Evolutionary conservation across 2,329 filamentous ascomycete genomes (phyloP).

Genomic region (Fusarium metavorans): DNA sequence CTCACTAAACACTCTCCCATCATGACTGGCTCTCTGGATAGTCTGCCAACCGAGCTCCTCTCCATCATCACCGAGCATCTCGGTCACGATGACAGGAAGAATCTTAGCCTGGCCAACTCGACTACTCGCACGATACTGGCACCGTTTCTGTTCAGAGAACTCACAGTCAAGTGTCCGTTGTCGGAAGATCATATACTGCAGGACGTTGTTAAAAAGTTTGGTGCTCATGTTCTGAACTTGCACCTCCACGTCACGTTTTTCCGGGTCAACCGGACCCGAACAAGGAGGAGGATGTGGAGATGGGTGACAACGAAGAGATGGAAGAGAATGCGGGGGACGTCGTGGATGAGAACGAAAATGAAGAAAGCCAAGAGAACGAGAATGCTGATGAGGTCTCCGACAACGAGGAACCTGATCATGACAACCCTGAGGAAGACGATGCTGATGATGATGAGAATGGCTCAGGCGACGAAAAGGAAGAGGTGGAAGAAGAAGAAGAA

Average conservation of each 20-base stretch:
- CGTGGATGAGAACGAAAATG: neutral
- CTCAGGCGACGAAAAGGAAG: neutral
- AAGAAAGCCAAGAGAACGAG: neutral
- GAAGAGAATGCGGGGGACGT: neutral
- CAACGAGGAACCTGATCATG: neutral
- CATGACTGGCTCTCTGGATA: neutral
- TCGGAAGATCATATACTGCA: neutral
- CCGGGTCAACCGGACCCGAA: neutral
- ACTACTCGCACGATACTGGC: neutral
- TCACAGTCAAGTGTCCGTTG: conserved; percentile 12
- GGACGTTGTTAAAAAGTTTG: neutral
- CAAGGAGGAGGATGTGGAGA: neutral
- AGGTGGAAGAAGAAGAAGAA: neutral
- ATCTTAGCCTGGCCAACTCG: neutral
- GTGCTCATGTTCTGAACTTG: neutral
- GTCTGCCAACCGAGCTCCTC: neutral
- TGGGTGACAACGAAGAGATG: neutral
- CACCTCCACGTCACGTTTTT: neutral
- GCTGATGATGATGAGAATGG: neutral
- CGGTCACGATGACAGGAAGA: neutral
- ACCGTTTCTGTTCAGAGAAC: neutral
- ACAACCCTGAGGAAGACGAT: neutral
- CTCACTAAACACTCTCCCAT: neutral
- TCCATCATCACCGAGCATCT: neutral
- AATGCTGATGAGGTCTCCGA: neutral